Evolutionary conservation across 2,329 filamentous ascomycete species (phyloP).

Genomic region (Colletotrichum graminicola): DNA sequence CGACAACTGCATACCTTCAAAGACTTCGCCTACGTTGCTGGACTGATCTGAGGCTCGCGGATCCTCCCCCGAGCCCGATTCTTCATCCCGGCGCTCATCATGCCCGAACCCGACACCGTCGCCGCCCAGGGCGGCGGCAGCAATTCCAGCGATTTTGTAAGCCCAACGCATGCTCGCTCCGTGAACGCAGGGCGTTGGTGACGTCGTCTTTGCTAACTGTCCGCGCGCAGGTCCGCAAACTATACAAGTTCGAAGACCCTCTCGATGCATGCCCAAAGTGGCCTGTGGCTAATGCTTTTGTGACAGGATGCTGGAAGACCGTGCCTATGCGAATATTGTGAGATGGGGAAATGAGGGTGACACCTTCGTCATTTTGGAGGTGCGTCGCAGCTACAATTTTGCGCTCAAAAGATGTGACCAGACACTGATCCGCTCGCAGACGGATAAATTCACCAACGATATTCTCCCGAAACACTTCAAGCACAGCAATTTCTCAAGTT

Average conservation of each 20-base stretch:
- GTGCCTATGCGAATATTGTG: constrained; percentile 90
- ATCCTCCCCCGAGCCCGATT: background rate
- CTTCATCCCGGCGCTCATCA: constrained; percentile 44
- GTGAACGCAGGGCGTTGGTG: constrained; percentile 31
- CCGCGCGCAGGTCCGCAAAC: constrained; percentile 84
- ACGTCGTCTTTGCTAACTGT: constrained; percentile 47
- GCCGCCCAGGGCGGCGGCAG: constrained; percentile 66
- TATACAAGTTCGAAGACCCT: constrained; percentile 84
- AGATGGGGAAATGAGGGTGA: constrained; percentile 96
- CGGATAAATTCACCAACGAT: constrained; percentile 97
- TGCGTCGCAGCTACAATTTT: constrained; percentile 56
- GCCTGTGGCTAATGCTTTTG: constrained; percentile 49
- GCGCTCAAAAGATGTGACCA: background rate
- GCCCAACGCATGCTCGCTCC: constrained; percentile 53
- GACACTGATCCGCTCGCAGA: constrained; percentile 64
- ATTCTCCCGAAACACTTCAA: constrained; percentile 99
- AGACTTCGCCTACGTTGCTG: background rate
- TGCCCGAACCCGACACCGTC: constrained; percentile 54
- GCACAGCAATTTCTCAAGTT: constrained; percentile 98
- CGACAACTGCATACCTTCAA: background rate
- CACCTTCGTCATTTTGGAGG: constrained; percentile 97
- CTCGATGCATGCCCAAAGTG: constrained; percentile 23
- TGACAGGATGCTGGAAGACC: constrained; percentile 93
- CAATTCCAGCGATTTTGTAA: constrained; percentile 96
- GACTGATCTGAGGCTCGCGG: background rate